Evolutionary conservation across 2,329 filamentous ascomycete genomes (phyloP).

Genomic region (Pseudogymnoascus sp.): DNA sequence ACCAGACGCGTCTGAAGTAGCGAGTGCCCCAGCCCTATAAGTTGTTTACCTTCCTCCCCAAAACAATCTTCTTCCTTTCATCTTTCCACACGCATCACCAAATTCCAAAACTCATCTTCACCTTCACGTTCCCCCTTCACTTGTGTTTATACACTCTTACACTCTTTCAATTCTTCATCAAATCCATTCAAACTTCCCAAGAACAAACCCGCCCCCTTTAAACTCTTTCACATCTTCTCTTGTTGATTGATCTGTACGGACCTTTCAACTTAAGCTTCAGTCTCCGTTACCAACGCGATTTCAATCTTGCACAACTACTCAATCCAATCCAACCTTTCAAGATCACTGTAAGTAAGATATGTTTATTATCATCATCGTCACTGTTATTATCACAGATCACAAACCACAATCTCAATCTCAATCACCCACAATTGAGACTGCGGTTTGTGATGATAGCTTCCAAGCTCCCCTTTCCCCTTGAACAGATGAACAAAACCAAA

Average conservation of each 20-base stretch:
- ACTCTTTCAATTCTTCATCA: not conserved
- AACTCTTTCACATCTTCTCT: not conserved
- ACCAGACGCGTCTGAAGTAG: not conserved
- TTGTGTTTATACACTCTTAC: constrained; percentile 1
- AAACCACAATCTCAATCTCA: not conserved
- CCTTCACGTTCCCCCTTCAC: not conserved
- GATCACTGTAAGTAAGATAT: not conserved
- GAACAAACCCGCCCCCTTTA: not conserved
- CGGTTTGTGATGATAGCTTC: not conserved
- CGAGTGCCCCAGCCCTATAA: not conserved
- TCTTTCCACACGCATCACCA: not conserved
- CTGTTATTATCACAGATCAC: not conserved
- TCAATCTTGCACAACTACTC: not conserved
- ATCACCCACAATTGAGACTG: not conserved
- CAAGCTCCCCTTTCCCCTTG: not conserved
- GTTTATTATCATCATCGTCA: not conserved
- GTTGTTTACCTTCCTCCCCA: not conserved
- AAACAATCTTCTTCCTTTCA: not conserved
- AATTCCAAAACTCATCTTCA: not conserved
- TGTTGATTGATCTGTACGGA: not conserved
- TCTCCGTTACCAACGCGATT: not conserved
- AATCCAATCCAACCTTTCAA: not conserved
- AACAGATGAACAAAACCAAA: not conserved
- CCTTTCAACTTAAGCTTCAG: not conserved
- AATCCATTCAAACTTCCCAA: not conserved